These are phyloP conservation scores for Lizonia empirigonia DNA, from an alignment of 2,329 filamentous ascomycete species.

Conservation along the genomic window DNA sequence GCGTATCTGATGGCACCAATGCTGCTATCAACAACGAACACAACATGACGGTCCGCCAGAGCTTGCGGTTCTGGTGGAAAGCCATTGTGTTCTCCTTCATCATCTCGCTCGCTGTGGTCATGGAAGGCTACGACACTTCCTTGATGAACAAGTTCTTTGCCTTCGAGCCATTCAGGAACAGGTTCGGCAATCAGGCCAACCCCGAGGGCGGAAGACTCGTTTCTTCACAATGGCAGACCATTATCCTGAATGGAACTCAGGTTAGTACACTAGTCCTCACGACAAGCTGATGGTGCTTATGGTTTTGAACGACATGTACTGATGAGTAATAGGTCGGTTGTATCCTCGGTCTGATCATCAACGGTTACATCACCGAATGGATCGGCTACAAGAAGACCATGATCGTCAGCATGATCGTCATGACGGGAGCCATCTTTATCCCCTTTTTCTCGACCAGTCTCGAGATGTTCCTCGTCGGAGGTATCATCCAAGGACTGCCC, in stretches of 20 bases:
- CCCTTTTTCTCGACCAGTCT: constrained; percentile 39
- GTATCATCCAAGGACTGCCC: constrained; percentile 55
- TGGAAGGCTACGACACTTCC: constrained; percentile 85
- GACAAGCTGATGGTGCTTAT: not conserved
- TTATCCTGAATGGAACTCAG: constrained; percentile 51
- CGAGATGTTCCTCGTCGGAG: constrained; percentile 65
- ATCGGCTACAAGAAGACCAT: constrained; percentile 46
- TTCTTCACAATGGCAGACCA: constrained; percentile 52
- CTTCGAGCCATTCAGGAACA: constrained; percentile 49
- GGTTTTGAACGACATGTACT: not conserved
- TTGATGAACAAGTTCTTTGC: constrained; percentile 78
- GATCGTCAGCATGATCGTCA: constrained; percentile 32
- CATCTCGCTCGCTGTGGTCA: constrained; percentile 83
- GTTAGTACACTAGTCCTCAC: constrained; percentile 28
- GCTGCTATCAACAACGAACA: constrained; percentile 50
- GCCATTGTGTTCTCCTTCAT: constrained; percentile 80
- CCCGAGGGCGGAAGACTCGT: constrained; percentile 46
- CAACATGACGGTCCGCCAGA: constrained; percentile 65
- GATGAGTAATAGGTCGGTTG: constrained; percentile 45
- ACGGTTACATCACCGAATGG: constrained; percentile 51
- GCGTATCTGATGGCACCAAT: constrained; percentile 24
- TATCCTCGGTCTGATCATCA: constrained; percentile 51
- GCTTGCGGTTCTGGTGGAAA: constrained; percentile 80
- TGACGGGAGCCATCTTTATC: constrained; percentile 34
- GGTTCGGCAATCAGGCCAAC: constrained; percentile 46